A percentile compares a stretch with the other conserved stretches of the same genome.
phyloP scores from a whole-genome alignment of 352 stramenopile species.

The Phytophthora palmivora region DNA sequence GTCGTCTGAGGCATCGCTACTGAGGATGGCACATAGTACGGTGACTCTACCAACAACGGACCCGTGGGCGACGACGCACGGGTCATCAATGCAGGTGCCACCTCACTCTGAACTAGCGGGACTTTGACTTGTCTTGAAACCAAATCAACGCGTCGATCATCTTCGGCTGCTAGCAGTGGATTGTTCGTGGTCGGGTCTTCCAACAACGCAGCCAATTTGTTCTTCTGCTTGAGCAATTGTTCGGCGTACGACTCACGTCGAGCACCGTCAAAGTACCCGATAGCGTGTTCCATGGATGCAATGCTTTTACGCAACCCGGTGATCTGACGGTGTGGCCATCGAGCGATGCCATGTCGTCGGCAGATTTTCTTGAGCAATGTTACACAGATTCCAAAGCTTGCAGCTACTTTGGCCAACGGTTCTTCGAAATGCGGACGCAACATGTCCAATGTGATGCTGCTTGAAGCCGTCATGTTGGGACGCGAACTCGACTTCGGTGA shows the following conservation, averaged over 20 bases:
- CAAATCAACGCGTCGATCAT: slow-evolving; percentile 22
- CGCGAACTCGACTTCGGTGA: slow-evolving; percentile 41
- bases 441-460: slow-evolving; percentile 84
- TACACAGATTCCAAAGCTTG: slow-evolving; percentile 83
- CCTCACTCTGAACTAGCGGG: slow-evolving; percentile 10
- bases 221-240: slow-evolving; percentile 78
- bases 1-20: slow-evolving; percentile 17
- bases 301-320: slow-evolving; percentile 89
- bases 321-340: slow-evolving; percentile 89
- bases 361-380: slow-evolving; percentile 91
- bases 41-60: slow-evolving; percentile 31
- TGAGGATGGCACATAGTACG: slow-evolving; percentile 10
- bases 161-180: slow-evolving; percentile 42
- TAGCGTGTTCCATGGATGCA: slow-evolving; percentile 85
- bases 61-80: slow-evolving; percentile 36
- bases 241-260: slow-evolving; percentile 75
- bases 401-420: slow-evolving; percentile 77
- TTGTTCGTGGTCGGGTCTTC: slow-evolving; percentile 69
- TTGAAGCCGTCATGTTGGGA: slow-evolving; percentile 77
- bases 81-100: slow-evolving; percentile 17
- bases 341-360: slow-evolving; percentile 76
- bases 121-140: slow-evolving; percentile 14
- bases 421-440: slow-evolving; percentile 87
- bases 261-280: slow-evolving; percentile 78
- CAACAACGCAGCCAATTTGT: slow-evolving; percentile 71